Conservation (phyloP, 106 monocot genomes). For the Chionographis japonica region DNA sequence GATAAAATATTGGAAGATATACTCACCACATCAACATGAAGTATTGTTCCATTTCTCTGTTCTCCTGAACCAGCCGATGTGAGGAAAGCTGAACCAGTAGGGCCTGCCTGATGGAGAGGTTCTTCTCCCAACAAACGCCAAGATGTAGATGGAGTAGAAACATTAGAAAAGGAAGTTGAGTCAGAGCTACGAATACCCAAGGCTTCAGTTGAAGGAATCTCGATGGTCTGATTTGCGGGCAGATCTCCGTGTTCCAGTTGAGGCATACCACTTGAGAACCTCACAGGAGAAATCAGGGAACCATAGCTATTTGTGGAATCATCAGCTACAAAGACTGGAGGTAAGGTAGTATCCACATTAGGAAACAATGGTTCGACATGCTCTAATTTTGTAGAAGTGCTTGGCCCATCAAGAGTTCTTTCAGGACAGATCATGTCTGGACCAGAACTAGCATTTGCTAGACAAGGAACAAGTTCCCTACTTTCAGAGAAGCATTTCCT, state of each 20-base stretch:
- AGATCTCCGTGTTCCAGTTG: slow-evolving; percentile 13
- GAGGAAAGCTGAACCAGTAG: slow-evolving; percentile 13
- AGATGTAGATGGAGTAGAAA: slow-evolving; percentile 12
- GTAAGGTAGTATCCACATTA: neutral
- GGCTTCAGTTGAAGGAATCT: slow-evolving; percentile 6
- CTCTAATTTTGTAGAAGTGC: slow-evolving; percentile 30
- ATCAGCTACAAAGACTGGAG: slow-evolving; percentile 6
- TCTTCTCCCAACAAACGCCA: slow-evolving; percentile 13
- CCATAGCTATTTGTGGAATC: slow-evolving; percentile 7
- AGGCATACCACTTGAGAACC: slow-evolving; percentile 1
- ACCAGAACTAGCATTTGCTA: slow-evolving; percentile 15
- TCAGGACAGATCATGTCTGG: neutral
- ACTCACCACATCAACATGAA: slow-evolving; percentile 63
- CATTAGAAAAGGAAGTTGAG: slow-evolving; percentile 1
- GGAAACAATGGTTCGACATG: slow-evolving; percentile 12
- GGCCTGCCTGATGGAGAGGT: slow-evolving; percentile 11
- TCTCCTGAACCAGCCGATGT: slow-evolving; percentile 8
- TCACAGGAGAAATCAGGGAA: slow-evolving; percentile 3
- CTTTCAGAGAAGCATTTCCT: slow-evolving; percentile 26
- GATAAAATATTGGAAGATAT: slow-evolving; percentile 37
- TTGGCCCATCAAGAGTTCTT: slow-evolving; percentile 23
- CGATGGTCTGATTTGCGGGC: slow-evolving; percentile 4
- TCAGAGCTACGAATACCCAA: neutral
- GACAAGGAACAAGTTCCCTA: slow-evolving; percentile 24
- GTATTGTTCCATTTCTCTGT: slow-evolving; percentile 20